phyloP scores from a whole-genome alignment of 2,329 filamentous ascomycete genomes.

The Aspergillus sojae region DNA sequence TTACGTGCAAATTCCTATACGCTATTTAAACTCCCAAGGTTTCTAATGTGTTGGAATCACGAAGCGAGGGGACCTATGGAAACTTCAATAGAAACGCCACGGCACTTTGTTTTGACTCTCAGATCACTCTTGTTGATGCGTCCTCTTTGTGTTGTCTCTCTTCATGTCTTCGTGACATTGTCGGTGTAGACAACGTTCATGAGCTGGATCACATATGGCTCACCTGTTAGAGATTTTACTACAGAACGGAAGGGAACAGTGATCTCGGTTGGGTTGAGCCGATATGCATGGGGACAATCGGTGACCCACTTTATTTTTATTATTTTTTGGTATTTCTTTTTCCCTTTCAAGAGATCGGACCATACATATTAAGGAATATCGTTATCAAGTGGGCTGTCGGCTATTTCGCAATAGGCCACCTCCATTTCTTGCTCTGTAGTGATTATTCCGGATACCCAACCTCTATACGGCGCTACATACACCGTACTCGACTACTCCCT shows the following conservation, averaged over 20 bases:
- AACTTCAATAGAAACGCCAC: slow-evolving; percentile 20
- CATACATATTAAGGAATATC: neutral
- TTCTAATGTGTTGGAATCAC: slow-evolving; percentile 2
- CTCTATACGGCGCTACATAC: neutral
- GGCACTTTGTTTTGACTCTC: neutral
- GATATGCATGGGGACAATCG: slow-evolving; percentile 3
- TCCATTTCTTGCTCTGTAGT: neutral
- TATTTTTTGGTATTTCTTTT: slow-evolving; percentile 2
- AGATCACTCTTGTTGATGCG: neutral
- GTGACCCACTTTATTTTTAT: neutral
- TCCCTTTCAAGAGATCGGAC: slow-evolving; percentile 2
- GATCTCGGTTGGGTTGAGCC: slow-evolving; percentile 2
- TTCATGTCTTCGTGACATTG: neutral
- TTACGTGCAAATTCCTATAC: slow-evolving; percentile 3
- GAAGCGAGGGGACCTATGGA: slow-evolving; percentile 14
- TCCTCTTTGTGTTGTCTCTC: neutral
- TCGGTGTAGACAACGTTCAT: slow-evolving; percentile 2
- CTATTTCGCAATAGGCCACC: neutral
- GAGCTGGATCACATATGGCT: neutral
- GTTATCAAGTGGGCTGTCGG: neutral
- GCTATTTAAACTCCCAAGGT: neutral
- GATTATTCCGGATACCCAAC: neutral
- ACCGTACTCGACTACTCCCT: neutral
- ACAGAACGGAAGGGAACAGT: neutral
- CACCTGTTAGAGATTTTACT: neutral